These are phyloP conservation scores for Podosphaera fusca DNA, from an alignment of 2,329 filamentous ascomycete species.

Conservation along the genomic window DNA sequence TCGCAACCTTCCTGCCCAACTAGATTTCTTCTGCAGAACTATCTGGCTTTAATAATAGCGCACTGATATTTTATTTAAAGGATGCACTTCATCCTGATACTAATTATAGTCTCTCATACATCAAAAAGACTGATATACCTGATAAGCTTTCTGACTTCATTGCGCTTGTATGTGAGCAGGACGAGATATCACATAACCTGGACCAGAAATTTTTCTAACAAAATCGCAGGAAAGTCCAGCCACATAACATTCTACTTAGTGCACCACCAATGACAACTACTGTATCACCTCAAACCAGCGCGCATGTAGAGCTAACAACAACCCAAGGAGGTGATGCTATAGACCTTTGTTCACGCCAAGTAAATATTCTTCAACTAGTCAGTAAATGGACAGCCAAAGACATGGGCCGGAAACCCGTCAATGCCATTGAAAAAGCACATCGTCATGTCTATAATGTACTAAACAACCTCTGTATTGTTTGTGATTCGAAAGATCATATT, in stretches of 20 bases:
- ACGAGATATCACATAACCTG: background rate
- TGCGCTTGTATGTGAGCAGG: background rate
- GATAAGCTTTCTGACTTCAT: background rate
- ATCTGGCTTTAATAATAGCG: background rate
- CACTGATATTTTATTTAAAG: background rate
- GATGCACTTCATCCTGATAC: background rate
- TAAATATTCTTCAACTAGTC: background rate
- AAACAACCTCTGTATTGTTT: background rate
- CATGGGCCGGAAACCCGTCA: background rate
- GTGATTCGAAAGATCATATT: background rate
- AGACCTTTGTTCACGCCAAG: background rate
- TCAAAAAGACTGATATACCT: background rate
- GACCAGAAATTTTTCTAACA: background rate
- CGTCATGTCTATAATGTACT: background rate
- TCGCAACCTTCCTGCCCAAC: background rate
- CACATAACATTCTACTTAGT: too few species aligned
- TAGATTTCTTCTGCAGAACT: background rate
- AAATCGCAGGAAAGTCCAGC: background rate
- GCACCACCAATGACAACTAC: background rate
- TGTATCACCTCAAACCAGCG: too few species aligned
- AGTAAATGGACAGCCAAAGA: background rate
- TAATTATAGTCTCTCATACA: background rate
- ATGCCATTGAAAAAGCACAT: background rate
- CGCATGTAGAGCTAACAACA: background rate
- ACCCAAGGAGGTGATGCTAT: background rate